These are phyloP conservation scores for Bolboschoenoplectus hybrid DNA, from an alignment of 202 grass and related monocot genomes.

Conservation along the genomic window DNA sequence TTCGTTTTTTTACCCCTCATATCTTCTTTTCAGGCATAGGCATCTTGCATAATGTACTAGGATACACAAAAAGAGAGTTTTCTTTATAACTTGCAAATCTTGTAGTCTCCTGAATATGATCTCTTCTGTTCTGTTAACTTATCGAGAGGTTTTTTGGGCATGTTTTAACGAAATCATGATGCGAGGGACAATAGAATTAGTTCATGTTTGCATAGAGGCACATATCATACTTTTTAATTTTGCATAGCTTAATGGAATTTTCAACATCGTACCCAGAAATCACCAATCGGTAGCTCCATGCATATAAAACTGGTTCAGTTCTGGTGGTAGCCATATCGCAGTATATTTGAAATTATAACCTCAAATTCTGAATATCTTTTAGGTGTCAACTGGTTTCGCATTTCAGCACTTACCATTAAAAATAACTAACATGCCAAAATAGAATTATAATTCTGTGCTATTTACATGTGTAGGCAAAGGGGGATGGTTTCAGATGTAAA, in stretches of 20 bases:
- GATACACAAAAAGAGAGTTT: neutral
- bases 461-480: slow-evolving; percentile 59
- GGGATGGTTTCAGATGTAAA: slow-evolving; percentile 73
- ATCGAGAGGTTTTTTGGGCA: neutral
- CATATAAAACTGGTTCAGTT: neutral
- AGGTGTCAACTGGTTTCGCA: neutral
- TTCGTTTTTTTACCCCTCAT: slow-evolving; percentile 15
- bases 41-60: slow-evolving; percentile 27
- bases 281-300: neutral
- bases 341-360: slow-evolving; percentile 1
- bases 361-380: neutral
- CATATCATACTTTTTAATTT: neutral
- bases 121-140: neutral
- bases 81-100: slow-evolving; percentile 4
- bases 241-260: neutral
- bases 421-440: neutral
- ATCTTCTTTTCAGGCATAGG: neutral
- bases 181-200: slow-evolving; percentile 14
- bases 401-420: neutral
- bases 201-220: neutral
- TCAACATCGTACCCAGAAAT: neutral
- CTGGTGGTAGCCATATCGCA: neutral
- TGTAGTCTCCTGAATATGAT: neutral
- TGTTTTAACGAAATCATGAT: neutral
- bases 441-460: neutral